Evolutionary conservation across 345 rosid species (phyloP), one percentile per base, ranked within the genome.

Genomic region (Angophora floribunda): DNA sequence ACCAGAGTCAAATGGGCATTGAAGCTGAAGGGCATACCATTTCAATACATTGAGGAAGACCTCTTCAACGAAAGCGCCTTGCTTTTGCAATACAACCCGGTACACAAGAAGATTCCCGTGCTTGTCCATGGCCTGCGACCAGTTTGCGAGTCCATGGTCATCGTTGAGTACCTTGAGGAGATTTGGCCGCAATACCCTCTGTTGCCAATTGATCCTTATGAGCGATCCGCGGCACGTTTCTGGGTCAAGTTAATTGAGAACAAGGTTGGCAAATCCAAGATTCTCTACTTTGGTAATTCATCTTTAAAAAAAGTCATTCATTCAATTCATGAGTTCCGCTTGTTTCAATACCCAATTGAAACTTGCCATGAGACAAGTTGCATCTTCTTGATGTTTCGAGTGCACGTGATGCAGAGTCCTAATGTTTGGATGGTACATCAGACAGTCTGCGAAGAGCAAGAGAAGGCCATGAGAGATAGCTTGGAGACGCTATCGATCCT

Each of bases 131-230:
- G 84, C 2, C 89, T 51, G 32, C 90, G 91, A 17, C 90, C 93
- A 51, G 85, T 91, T 28, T 85, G 88, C 5, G 94, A 93, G 63
- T 91, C 93, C 26, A 45, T 88, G 67, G 22, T 92, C 52, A 92
- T 92, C 15, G 86, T 92, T 19, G 90, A 89, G 75, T 92, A 91
- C n/a, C 85, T 92, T 10, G 93, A 93, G 13, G 93, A 93, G 41
- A 87, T 24, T 2, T 91, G 93, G 94, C 90, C 91, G 0, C 87
- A 90, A 3, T 51, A 44, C 53, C 90, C 93, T 11, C 51, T 92
- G 87, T 80, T 93, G 79, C 91, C 93, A 1, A 44, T 21, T 17
- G 89, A 92, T 87, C 86, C 92, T 14, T 52, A 86, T 14, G 90
- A 93, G 14, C 90, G 88, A 88, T 88, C 92, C 52, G 21, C 61